phyloP scores from a whole-genome alignment of 306 rosid species.

The Crotalaria pallida region DNA sequence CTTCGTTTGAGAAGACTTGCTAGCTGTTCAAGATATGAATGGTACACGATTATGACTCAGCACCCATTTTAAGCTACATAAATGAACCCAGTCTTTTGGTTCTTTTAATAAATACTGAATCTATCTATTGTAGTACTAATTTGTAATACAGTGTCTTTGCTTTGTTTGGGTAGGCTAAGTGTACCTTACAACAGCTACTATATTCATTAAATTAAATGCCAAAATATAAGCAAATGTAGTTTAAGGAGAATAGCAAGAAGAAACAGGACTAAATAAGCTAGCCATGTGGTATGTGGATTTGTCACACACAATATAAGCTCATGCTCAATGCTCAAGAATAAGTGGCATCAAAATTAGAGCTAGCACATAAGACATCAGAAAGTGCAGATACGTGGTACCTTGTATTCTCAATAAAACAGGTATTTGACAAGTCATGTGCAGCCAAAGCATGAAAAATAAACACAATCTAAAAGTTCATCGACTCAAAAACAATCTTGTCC shows the following conservation, averaged over 20 bases:
- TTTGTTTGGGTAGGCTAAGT: neutral
- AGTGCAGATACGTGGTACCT: neutral
- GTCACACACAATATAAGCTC: neutral
- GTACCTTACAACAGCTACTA: neutral
- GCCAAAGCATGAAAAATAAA: neutral
- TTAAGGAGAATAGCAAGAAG: neutral
- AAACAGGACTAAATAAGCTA: neutral
- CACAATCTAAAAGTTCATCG: neutral
- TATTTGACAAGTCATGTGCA: neutral
- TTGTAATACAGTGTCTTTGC: neutral
- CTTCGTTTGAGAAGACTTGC: neutral
- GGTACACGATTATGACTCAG: slow-evolving; percentile 12
- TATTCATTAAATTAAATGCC: neutral
- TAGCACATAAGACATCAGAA: slow-evolving; percentile 15
- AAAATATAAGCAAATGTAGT: neutral
- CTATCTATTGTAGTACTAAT: neutral
- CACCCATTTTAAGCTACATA: slow-evolving; percentile 27
- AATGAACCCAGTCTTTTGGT: neutral
- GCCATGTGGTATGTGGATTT: neutral
- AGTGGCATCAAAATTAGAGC: slow-evolving; percentile 20
- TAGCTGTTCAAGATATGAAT: neutral
- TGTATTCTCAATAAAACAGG: neutral
- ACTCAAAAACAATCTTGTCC: neutral
- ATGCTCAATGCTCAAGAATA: neutral
- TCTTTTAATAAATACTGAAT: neutral